These are phyloP conservation scores for Peterozyma toletana DNA, from an alignment of 805 yeast genomes.

Conservation along the genomic window DNA sequence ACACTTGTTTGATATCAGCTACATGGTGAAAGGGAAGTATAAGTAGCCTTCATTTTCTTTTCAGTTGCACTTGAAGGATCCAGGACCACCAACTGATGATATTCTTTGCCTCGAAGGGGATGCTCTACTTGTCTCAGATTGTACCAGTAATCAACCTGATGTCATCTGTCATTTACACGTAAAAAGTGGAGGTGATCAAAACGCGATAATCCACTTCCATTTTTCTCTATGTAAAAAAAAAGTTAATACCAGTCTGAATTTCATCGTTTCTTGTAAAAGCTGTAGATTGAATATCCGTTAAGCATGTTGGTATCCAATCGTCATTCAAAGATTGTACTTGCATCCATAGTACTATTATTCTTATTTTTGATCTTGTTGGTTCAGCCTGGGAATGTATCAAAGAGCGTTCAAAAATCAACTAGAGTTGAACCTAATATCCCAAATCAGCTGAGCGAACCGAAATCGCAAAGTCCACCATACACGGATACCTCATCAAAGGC, in stretches of 20 bases:
- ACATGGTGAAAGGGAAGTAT: slow-evolving; percentile 6
- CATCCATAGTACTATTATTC: slow-evolving; percentile 42
- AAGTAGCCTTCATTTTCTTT: neutral
- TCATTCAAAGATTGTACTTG: slow-evolving; percentile 45
- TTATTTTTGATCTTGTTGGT: slow-evolving; percentile 42
- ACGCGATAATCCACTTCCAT: no score
- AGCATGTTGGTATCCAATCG: slow-evolving; percentile 23
- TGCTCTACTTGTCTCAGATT: no score
- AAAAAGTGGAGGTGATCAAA: no score
- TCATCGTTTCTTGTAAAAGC: no score
- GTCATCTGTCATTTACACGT: no score
- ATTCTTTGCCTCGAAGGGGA: no score
- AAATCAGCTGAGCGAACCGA: slow-evolving; percentile 9
- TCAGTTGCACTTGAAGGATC: no score
- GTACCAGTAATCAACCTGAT: no score
- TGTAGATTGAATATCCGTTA: no score
- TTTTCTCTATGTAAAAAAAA: no score
- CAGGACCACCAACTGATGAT: no score
- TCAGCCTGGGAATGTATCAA: slow-evolving; percentile 29
- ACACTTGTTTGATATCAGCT: slow-evolving; percentile 5
- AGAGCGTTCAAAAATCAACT: slow-evolving; percentile 20
- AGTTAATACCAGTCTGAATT: no score
- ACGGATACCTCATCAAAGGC: slow-evolving; percentile 9
- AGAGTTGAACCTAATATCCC: slow-evolving; percentile 5
- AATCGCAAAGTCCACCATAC: slow-evolving; percentile 10